Evolutionary conservation across 2,329 filamentous ascomycete species (phyloP).

Genomic region (Xenoacremonium recifei): DNA sequence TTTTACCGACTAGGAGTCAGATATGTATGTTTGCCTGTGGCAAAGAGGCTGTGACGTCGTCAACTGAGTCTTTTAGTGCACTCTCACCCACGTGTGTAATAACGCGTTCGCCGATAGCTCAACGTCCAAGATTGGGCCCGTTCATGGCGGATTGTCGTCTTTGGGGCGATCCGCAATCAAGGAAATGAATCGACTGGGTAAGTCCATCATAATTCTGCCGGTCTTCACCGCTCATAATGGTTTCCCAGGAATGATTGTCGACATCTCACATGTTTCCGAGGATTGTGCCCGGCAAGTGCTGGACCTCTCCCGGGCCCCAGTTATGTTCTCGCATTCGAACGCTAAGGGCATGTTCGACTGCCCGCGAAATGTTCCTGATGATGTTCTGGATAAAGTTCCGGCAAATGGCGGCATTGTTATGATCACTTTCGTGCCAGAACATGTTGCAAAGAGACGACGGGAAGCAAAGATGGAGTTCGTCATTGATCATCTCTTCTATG

Average conservation of each 20-base stretch:
- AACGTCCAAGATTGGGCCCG: constrained; percentile 18
- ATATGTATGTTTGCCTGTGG: too few relatives aligned
- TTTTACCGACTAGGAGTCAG: constrained; percentile 30
- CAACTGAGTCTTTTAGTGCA: too few relatives aligned
- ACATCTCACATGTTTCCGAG: constrained; percentile 17
- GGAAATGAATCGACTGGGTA: constrained; percentile 35
- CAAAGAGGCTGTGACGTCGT: too few relatives aligned
- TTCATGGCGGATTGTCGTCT: constrained; percentile 26
- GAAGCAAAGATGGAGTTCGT: constrained; percentile 24
- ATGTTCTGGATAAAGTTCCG: constrained; percentile 26
- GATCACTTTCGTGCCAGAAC: constrained; percentile 27
- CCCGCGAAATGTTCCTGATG: constrained; percentile 34
- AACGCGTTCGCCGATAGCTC: constrained; percentile 16
- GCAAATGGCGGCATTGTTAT: constrained; percentile 34
- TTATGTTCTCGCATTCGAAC: constrained; percentile 17
- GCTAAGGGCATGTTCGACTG: constrained; percentile 13
- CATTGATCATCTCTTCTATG: constrained; percentile 22
- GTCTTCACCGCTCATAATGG: too few relatives aligned
- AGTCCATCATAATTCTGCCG: too few relatives aligned
- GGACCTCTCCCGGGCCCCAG: constrained; percentile 9
- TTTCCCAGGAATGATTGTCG: constrained; percentile 24
- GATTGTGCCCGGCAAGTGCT: constrained; percentile 12
- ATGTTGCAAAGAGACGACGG: not conserved
- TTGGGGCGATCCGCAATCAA: constrained; percentile 26
- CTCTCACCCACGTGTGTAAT: constrained; percentile 28